A percentile compares a stretch with the other conserved stretches of the same genome.
Evolutionary conservation across 805 yeast genomes (phyloP).

Genomic region (Lipomyces oligophaga): DNA sequence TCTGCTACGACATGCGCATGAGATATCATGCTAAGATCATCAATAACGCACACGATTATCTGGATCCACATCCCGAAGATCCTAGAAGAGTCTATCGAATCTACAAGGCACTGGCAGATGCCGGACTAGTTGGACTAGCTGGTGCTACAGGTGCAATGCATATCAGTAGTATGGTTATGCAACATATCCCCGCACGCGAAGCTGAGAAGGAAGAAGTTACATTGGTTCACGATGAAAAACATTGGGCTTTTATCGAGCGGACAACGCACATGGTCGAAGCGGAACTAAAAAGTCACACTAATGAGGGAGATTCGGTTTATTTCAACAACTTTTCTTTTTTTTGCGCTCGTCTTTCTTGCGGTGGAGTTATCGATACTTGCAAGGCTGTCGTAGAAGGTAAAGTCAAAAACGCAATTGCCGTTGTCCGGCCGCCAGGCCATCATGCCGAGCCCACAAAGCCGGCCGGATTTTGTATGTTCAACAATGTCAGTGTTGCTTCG

Average conservation of each 20-base stretch:
- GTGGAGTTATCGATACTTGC: constrained; percentile 96
- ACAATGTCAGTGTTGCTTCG: constrained; percentile 97
- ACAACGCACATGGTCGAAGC: constrained; percentile 77
- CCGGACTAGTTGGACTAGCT: constrained; percentile 81
- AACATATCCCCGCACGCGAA: constrained; percentile 83
- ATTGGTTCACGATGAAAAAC: constrained; percentile 79
- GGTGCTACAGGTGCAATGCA: constrained; percentile 66
- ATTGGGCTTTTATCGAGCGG: constrained; percentile 66
- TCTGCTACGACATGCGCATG: constrained; percentile 96
- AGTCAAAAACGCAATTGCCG: constrained; percentile 88
- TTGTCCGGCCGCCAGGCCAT: constrained; percentile 98
- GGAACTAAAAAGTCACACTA: constrained; percentile 74
- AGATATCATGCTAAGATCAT: constrained; percentile 93
- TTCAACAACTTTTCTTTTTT: constrained; percentile 84
- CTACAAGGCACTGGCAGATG: constrained; percentile 88
- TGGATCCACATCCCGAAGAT: constrained; percentile 98
- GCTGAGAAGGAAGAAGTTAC: constrained; percentile 83
- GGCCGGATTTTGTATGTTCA: constrained; percentile 94
- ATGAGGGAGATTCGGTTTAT: constrained; percentile 89
- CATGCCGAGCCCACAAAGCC: constrained; percentile 98
- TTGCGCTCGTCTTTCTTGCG: constrained; percentile 89
- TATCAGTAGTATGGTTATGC: constrained; percentile 74
- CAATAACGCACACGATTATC: constrained; percentile 86
- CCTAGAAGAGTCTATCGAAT: constrained; percentile 93
- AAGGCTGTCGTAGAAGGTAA: constrained; percentile 88